These are phyloP conservation scores for Cryptosporidium xiaoi DNA, from an alignment of 169 alveolate genomes.

Conservation along the genomic window DNA sequence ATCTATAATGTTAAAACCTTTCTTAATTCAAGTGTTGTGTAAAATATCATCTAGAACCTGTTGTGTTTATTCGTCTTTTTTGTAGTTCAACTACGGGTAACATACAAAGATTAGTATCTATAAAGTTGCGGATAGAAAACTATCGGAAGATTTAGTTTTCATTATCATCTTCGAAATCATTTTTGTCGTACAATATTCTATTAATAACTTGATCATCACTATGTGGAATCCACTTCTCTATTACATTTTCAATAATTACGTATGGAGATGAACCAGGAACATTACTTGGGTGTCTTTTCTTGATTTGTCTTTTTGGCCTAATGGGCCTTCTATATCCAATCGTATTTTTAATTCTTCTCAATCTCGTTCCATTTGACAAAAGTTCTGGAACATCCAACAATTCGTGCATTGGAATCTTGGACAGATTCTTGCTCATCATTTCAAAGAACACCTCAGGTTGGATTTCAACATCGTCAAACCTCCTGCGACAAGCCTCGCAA, in stretches of 20 bases:
- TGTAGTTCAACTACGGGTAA: too few relatives aligned
- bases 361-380: slow-evolving; percentile 18
- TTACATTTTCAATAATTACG: neutral
- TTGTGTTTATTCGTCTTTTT: too few relatives aligned
- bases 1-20: too few relatives aligned
- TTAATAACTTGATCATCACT: neutral
- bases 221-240: neutral
- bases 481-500: neutral
- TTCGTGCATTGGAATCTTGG: slow-evolving; percentile 1
- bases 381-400: slow-evolving; percentile 51
- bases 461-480: neutral
- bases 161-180: neutral
- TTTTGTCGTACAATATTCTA: neutral
- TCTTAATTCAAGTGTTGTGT: too few relatives aligned
- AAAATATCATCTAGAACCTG: too few relatives aligned
- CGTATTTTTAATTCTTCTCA: neutral
- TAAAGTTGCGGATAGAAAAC: neutral
- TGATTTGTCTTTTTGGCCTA: slow-evolving; percentile 49
- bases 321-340: slow-evolving; percentile 21
- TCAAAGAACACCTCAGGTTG: neutral
- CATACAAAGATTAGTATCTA: neutral
- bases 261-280: slow-evolving; percentile 44
- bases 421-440: slow-evolving; percentile 2
- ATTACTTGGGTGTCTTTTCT: slow-evolving; percentile 28
- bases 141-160: too few relatives aligned